A percentile compares a stretch with the other conserved stretches of the same genome.
phyloP scores from a whole-genome alignment of 768 basidiomycete genomes.

The Xerocomus potaroensis region DNA sequence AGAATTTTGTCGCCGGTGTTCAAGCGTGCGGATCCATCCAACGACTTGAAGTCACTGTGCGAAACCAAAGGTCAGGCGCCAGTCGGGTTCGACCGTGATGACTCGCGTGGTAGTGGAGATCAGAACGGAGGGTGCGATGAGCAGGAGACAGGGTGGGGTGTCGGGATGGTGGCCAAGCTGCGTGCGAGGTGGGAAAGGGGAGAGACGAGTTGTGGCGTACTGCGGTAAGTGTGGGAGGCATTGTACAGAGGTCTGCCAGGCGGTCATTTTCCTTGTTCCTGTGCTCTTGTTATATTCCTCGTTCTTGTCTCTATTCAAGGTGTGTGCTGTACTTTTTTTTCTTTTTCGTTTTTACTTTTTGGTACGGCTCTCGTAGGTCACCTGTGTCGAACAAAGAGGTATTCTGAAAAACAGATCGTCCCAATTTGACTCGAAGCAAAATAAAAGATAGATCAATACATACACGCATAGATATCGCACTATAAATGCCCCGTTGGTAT shows the following conservation, averaged over 20 bases:
- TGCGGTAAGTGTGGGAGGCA: not conserved
- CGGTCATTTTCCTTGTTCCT: too few relatives aligned
- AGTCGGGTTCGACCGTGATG: too few relatives aligned
- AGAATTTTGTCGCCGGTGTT: not conserved
- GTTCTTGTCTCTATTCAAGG: not conserved
- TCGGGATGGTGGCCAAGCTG: constrained; percentile 20
- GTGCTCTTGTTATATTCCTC: not conserved
- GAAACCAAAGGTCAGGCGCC: too few relatives aligned
- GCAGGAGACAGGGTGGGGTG: not conserved
- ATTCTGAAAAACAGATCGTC: too few relatives aligned
- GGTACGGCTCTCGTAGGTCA: not conserved
- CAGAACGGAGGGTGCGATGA: too few relatives aligned
- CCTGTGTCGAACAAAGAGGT: too few relatives aligned
- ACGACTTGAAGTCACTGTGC: constrained; percentile 1
- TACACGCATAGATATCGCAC: not conserved
- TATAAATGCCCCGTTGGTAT: not conserved
- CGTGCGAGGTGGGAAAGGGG: constrained; percentile 19
- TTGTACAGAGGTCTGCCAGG: too few relatives aligned
- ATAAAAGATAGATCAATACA: not conserved
- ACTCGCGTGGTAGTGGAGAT: not conserved
- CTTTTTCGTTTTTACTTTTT: too few relatives aligned
- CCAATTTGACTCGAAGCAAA: not conserved
- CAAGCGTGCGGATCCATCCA: constrained; percentile 2
- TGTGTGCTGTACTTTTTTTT: not conserved
- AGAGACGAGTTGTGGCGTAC: not conserved